These are phyloP conservation scores for Gyrodon lividus DNA, from an alignment of 768 basidiomycete genomes.

Conservation along the genomic window DNA sequence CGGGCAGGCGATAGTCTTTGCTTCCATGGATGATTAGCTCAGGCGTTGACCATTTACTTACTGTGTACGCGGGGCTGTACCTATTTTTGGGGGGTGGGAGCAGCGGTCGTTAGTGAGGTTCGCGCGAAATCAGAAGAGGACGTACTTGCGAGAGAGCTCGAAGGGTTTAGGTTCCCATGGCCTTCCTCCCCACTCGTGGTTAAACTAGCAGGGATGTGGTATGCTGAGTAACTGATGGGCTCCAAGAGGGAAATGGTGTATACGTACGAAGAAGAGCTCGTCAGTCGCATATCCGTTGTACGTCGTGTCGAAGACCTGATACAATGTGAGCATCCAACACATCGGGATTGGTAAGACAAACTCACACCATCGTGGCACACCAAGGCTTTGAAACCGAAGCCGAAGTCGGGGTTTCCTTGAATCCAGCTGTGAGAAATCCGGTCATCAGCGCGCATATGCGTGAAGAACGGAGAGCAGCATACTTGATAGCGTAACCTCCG, in stretches of 20 bases:
- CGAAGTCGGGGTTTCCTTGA: slow-evolving; percentile 87
- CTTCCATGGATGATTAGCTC: slow-evolving; percentile 83
- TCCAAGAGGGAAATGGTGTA: background rate
- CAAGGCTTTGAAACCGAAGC: slow-evolving; percentile 87
- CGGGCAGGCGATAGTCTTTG: slow-evolving; percentile 85
- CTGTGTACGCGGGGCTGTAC: slow-evolving; percentile 79
- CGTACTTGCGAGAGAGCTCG: slow-evolving; percentile 56
- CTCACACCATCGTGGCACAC: slow-evolving; percentile 88
- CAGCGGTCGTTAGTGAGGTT: background rate
- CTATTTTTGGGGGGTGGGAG: slow-evolving; percentile 30
- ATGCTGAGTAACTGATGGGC: background rate
- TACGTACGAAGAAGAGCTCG: slow-evolving; percentile 82
- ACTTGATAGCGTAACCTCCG: slow-evolving; percentile 92
- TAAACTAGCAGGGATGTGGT: slow-evolving; percentile 52
- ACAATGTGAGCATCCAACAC: background rate
- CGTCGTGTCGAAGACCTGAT: slow-evolving; percentile 68
- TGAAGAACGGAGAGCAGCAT: slow-evolving; percentile 14
- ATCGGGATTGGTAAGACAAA: slow-evolving; percentile 13
- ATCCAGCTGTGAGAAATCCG: slow-evolving; percentile 67
- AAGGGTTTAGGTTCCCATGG: slow-evolving; percentile 69
- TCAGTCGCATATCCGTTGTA: slow-evolving; percentile 90
- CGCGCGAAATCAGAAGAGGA: background rate
- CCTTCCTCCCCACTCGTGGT: slow-evolving; percentile 82
- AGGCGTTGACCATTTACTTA: slow-evolving; percentile 83
- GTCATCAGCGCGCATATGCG: slow-evolving; percentile 3